These are phyloP conservation scores for Chlorokybus atmophyticus DNA, from an alignment of 139 green algal genomes.

Conservation along the genomic window DNA sequence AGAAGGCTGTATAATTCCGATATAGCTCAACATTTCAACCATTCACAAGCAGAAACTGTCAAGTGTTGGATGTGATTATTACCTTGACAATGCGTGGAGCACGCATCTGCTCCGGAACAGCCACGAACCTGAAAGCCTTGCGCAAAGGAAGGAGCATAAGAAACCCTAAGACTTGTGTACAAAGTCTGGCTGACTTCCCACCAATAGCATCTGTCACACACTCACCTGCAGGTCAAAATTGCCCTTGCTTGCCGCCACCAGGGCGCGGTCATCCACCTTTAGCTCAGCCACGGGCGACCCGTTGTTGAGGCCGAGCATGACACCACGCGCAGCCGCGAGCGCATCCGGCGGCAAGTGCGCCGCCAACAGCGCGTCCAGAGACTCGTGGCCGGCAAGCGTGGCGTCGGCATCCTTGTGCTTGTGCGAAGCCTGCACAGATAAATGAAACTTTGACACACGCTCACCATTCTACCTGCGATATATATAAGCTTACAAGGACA, in stretches of 20 bases:
- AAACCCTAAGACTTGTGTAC: background rate
- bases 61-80: background rate
- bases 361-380: slow-evolving; percentile 13
- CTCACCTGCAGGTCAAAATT: slow-evolving; percentile 11
- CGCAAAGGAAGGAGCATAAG: slow-evolving; percentile 15
- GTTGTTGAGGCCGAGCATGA: slow-evolving; percentile 6
- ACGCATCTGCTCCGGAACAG: slow-evolving; percentile 63
- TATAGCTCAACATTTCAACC: too few relatives aligned
- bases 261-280: background rate
- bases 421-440: too few relatives aligned
- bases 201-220: background rate
- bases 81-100: slow-evolving; percentile 45
- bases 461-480: too few relatives aligned
- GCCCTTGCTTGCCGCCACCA: background rate
- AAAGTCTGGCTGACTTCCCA: background rate
- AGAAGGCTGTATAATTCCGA: too few relatives aligned
- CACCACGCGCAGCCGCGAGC: slow-evolving; percentile 16
- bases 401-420: too few relatives aligned
- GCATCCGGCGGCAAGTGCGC: slow-evolving; percentile 30
- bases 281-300: background rate
- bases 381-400: background rate
- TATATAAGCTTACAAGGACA: too few relatives aligned
- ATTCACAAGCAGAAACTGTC: background rate
- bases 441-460: too few relatives aligned
- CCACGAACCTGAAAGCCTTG: slow-evolving; percentile 57